Percentiles rank a stretch among this genome's conserved stretches.
Evolutionary conservation across 192 early-diverging fungal species (phyloP).

Genomic region (Mortierella alpina): DNA sequence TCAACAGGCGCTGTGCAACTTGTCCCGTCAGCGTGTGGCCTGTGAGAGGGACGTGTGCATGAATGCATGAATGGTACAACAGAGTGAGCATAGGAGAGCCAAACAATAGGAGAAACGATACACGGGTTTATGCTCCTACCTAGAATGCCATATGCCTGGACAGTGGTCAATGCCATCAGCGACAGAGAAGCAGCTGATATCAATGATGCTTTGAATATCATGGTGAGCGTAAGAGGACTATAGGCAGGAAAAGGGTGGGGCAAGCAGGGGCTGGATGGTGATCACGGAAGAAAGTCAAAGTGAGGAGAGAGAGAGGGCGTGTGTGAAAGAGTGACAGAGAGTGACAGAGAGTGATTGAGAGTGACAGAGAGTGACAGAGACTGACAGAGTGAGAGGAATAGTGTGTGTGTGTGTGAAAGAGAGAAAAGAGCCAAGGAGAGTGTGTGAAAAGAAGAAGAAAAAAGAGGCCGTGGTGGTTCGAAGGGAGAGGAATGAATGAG

Average conservation of each 20-base stretch:
- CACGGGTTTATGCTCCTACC: conserved; percentile 11
- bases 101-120: not conserved
- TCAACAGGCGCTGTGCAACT: conserved; percentile 44
- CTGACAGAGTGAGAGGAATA: too few species aligned
- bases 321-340: not conserved
- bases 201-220: conserved; percentile 5
- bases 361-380: not conserved
- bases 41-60: not conserved
- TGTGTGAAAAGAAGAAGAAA: not conserved
- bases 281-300: not conserved
- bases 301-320: not conserved
- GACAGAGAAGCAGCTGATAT: conserved; percentile 4
- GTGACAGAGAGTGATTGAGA: not conserved
- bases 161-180: conserved; percentile 11
- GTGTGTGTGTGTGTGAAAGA: too few species aligned
- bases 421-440: not conserved
- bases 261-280: not conserved
- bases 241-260: not conserved
- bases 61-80: not conserved
- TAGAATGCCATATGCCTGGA: conserved; percentile 40
- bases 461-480: not conserved
- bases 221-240: not conserved
- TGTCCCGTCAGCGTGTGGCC: conserved; percentile 52
- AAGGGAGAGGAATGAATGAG: not conserved
- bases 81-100: not conserved